A percentile compares a stretch with the other conserved stretches of the same genome.
Conservation (phyloP, 345 rosid genomes). For the Gossypium bickii region DNA sequence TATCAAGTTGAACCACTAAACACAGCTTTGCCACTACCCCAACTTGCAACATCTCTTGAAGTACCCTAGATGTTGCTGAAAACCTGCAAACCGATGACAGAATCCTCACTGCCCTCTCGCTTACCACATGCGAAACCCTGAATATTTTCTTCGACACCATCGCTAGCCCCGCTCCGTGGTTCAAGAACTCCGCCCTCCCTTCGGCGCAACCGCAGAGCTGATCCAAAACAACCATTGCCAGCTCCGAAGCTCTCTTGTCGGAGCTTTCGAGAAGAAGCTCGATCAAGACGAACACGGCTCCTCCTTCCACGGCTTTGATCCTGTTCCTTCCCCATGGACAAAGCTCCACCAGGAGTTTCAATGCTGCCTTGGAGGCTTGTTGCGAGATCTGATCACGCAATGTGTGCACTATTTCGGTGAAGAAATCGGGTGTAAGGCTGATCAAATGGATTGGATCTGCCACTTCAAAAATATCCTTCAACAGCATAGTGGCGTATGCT, state of each 20-base stretch:
- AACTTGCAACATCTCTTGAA: slow-evolving; percentile 57
- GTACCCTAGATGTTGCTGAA: slow-evolving; percentile 39
- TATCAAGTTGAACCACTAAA: slow-evolving; percentile 43
- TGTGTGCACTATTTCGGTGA: slow-evolving; percentile 34
- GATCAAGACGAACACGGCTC: slow-evolving; percentile 28
- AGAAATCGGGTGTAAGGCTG: slow-evolving; percentile 26
- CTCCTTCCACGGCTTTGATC: slow-evolving; percentile 46
- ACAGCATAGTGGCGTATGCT: slow-evolving; percentile 31
- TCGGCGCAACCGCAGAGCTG: slow-evolving; percentile 54
- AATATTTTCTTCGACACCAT: slow-evolving; percentile 59
- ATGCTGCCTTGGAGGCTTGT: slow-evolving; percentile 40
- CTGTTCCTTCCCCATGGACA: slow-evolving; percentile 66
- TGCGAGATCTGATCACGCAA: slow-evolving; percentile 44
- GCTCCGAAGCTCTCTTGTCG: slow-evolving; percentile 36
- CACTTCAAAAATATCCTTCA: slow-evolving; percentile 33
- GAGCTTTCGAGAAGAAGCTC: slow-evolving; percentile 47
- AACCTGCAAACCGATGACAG: slow-evolving; percentile 41
- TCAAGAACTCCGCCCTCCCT: slow-evolving; percentile 53
- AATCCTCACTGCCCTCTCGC: slow-evolving; percentile 48
- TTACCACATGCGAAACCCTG: slow-evolving; percentile 47
- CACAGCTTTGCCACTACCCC: slow-evolving; percentile 58
- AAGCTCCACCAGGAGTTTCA: slow-evolving; percentile 34
- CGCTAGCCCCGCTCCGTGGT: slow-evolving; percentile 56
- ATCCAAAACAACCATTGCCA: slow-evolving; percentile 33
- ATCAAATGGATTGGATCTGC: slow-evolving; percentile 44